phyloP scores from a whole-genome alignment of 2,329 filamentous ascomycete species.

The Apiospora pterosperma region DNA sequence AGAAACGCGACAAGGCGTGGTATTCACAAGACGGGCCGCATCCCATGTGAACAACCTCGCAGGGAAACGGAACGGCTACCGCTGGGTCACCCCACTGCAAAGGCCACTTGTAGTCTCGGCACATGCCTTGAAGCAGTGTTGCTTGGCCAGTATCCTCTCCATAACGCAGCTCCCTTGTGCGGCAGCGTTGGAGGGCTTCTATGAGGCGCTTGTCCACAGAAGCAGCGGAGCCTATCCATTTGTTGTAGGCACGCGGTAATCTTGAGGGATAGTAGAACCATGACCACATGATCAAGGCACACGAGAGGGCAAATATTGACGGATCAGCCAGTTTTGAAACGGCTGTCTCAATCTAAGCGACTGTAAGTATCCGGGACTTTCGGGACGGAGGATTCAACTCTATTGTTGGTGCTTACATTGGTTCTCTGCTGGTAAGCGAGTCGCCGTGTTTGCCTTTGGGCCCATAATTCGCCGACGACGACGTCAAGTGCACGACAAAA shows the following conservation, averaged over 20 bases:
- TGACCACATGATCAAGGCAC: constrained; percentile 80
- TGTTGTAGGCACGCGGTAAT: constrained; percentile 71
- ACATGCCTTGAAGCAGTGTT: constrained; percentile 67
- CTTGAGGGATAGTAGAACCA: constrained; percentile 76
- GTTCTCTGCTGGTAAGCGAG: constrained; percentile 43
- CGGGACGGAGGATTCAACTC: not conserved
- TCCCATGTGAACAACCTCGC: constrained; percentile 81
- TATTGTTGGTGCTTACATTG: constrained; percentile 30
- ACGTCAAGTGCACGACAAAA: constrained; percentile 70
- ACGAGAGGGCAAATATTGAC: constrained; percentile 67
- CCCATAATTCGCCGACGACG: constrained; percentile 64
- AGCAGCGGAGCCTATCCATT: constrained; percentile 78
- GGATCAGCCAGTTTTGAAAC: constrained; percentile 56
- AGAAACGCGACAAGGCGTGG: constrained; percentile 67
- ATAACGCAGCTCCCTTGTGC: constrained; percentile 63
- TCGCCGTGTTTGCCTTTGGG: constrained; percentile 42
- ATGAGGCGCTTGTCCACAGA: constrained; percentile 72
- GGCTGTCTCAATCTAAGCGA: constrained; percentile 35
- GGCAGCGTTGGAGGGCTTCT: constrained; percentile 66
- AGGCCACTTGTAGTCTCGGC: constrained; percentile 66
- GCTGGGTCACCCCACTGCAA: constrained; percentile 70
- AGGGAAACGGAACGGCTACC: constrained; percentile 69
- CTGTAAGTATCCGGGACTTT: constrained; percentile 12
- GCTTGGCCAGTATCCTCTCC: constrained; percentile 70
- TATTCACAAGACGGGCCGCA: constrained; percentile 69